Base-by-base conservation (phyloP, 306 rosid genomes). In the Casuarina glauca region DNA sequence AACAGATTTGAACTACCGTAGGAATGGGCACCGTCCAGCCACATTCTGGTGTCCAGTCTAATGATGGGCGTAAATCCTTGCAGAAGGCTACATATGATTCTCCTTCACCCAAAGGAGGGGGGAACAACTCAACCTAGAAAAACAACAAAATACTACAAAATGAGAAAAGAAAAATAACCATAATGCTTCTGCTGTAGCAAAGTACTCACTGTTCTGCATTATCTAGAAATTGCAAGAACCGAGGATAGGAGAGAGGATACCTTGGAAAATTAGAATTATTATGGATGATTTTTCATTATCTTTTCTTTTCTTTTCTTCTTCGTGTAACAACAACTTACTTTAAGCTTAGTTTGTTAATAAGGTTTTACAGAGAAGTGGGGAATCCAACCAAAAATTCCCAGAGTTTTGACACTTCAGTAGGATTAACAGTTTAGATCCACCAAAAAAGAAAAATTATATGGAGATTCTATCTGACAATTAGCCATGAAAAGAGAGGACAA, bases 41-140 rank as follows among this genome's bases (percentile, higher is more conserved):
- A 74, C 75, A 52, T 82, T 80, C 81, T 1, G 79, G 88, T 79
- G 85, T 82, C 98, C 98, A 94, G 67, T 84, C 82, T 77, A 94
- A 86, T 61, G 93, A 78, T 45, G 98, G 94, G 74, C 98, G 98
- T 50, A 94, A 80, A 80, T 94, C 98, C 84, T 84, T 82, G 80
- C 53, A 64, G 57, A 39, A 81, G 75, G 77, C 97, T 63, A 76
- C 87, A 32, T 94, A 80, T 9, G 86, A 60, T 6, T 0, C 20
- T 75, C 96, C 98, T 88, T 94, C 98, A 84, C 98, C 98, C 67
- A 69, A 17, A 44, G 98, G 98, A 83, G 83, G 90, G 60, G 90
- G 90, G 3, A 79, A 86, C 88, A 94, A 85, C 72, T 83, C 88
- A 67, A 94, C 62, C 98, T 92, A 77, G 77, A 84, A 86, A 83